Conservation (phyloP, 2,329 filamentous ascomycete species). For the Colletotrichum sp. region DNA sequence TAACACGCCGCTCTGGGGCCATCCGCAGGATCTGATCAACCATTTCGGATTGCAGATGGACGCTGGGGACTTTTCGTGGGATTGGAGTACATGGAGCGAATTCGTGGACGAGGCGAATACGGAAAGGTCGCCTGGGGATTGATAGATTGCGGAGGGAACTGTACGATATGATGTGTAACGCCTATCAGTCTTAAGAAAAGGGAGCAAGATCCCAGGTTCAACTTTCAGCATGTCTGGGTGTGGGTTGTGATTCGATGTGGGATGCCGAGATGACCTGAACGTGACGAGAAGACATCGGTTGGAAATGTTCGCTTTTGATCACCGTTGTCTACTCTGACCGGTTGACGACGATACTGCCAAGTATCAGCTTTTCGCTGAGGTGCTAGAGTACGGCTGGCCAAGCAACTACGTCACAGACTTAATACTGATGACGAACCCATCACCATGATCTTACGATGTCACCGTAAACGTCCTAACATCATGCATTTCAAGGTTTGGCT, state of each 20-base stretch:
- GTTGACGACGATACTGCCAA: neutral
- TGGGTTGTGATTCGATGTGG: neutral
- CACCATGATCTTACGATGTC: accelerated
- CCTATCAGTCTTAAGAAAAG: neutral
- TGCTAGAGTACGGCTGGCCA: neutral
- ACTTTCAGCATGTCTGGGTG: neutral
- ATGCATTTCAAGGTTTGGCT: neutral
- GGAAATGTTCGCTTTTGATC: neutral
- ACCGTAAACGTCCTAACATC: neutral
- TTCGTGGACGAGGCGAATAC: constrained; percentile 46
- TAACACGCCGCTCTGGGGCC: constrained; percentile 16
- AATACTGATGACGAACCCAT: neutral
- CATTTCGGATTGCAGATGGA: constrained; percentile 24
- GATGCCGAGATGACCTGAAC: neutral
- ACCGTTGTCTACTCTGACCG: neutral
- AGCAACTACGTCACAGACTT: neutral
- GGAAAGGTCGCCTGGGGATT: constrained; percentile 32
- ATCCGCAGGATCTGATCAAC: constrained; percentile 27
- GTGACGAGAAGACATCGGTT: neutral
- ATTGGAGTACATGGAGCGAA: constrained; percentile 49
- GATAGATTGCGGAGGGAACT: neutral
- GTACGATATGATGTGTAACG: neutral
- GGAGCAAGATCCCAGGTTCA: neutral
- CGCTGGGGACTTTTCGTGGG: constrained; percentile 26
- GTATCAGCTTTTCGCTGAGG: neutral